Conservation (phyloP, 2,329 filamentous ascomycete species). For the Penicillium sp. region DNA sequence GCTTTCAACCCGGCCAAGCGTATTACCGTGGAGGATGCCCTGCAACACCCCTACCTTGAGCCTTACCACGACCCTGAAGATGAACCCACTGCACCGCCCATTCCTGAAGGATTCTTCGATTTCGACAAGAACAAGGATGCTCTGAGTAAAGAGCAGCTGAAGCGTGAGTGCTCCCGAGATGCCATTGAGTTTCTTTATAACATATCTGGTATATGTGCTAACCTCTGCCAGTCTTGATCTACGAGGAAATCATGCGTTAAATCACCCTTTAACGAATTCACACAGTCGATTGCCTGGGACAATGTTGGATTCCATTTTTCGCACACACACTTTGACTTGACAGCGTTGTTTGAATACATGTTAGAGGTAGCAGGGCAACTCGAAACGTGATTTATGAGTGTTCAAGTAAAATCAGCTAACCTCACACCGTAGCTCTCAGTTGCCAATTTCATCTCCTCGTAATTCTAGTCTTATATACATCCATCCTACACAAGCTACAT, state of each 20-base stretch:
- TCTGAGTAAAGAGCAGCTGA: slow-evolving; percentile 96
- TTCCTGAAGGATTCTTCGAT: slow-evolving; percentile 98
- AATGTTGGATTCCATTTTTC: slow-evolving; percentile 10
- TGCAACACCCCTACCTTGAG: slow-evolving; percentile 97
- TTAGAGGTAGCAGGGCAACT: slow-evolving; percentile 15
- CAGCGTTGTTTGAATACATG: slow-evolving; percentile 11
- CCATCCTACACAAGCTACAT: no score
- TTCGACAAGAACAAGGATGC: slow-evolving; percentile 99
- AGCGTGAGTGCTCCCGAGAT: slow-evolving; percentile 56
- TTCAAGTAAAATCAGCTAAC: background rate
- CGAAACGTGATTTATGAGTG: slow-evolving; percentile 8
- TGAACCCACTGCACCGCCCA: slow-evolving; percentile 92
- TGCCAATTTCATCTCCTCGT: background rate
- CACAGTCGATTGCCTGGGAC: background rate
- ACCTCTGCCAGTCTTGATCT: slow-evolving; percentile 68
- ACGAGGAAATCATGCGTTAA: slow-evolving; percentile 88
- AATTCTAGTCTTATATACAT: background rate
- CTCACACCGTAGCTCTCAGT: background rate
- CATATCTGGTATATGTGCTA: slow-evolving; percentile 9
- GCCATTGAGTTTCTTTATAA: background rate
- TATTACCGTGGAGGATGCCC: slow-evolving; percentile 94
- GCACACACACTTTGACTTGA: slow-evolving; percentile 10
- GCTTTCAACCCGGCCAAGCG: slow-evolving; percentile 99
- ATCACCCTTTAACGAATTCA: background rate
- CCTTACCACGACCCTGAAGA: slow-evolving; percentile 99